phyloP scores from a whole-genome alignment of 2,329 filamentous ascomycete genomes.

The Ascochyta viciae-villosae region DNA sequence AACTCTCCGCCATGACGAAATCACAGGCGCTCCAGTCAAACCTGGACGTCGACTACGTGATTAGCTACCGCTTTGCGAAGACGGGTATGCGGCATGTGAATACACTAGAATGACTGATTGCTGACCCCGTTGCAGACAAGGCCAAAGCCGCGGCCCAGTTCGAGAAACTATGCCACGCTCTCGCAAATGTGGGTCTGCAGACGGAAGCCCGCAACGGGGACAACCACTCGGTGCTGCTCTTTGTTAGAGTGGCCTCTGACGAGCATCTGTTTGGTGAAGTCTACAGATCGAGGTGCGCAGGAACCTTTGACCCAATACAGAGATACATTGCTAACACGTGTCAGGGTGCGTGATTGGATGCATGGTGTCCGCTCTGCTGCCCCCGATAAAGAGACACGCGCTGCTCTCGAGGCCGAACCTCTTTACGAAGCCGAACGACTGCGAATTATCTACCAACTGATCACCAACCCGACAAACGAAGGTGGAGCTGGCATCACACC shows the following conservation, averaged over 20 bases:
- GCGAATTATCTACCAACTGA: slow-evolving; percentile 83
- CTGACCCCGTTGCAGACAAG: slow-evolving; percentile 60
- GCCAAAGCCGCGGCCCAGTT: slow-evolving; percentile 76
- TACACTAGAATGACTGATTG: slow-evolving; percentile 4
- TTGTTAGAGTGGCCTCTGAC: slow-evolving; percentile 79
- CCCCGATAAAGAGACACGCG: slow-evolving; percentile 74
- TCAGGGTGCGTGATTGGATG: slow-evolving; percentile 89
- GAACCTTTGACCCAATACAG: neutral
- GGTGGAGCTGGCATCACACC: slow-evolving; percentile 60
- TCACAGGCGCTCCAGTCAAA: slow-evolving; percentile 57
- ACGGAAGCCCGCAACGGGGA: slow-evolving; percentile 87
- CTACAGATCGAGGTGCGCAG: slow-evolving; percentile 73
- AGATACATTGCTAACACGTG: neutral
- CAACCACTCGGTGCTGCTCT: slow-evolving; percentile 78
- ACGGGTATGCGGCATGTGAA: slow-evolving; percentile 60
- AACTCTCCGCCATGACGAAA: slow-evolving; percentile 45
- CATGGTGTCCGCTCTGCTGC: slow-evolving; percentile 82
- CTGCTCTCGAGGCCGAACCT: slow-evolving; percentile 74
- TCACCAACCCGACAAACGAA: slow-evolving; percentile 56
- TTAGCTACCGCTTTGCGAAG: slow-evolving; percentile 76
- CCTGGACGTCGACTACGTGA: slow-evolving; percentile 84
- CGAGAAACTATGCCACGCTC: slow-evolving; percentile 75
- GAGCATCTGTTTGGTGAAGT: slow-evolving; percentile 79
- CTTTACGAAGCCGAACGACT: slow-evolving; percentile 88
- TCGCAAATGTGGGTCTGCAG: slow-evolving; percentile 80